phyloP scores from a whole-genome alignment of 2,329 filamentous ascomycete genomes.

The Fusarium brevicatenulatum region DNA sequence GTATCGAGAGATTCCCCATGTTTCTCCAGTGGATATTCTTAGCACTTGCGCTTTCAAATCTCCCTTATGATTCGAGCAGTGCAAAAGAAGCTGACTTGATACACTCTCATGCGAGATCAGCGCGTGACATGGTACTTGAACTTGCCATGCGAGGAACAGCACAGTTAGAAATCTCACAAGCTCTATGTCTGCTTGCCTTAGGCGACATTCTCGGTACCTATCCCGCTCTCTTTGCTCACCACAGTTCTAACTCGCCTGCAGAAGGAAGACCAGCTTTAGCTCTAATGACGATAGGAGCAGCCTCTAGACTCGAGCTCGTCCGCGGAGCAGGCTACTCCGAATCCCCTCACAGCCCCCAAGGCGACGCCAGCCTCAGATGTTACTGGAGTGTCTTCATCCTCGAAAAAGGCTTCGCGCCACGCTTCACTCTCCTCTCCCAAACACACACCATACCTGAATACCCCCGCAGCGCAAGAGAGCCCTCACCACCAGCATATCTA shows the following conservation, averaged over 20 bases:
- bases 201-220: slow-evolving; percentile 17
- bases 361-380: slow-evolving; percentile 29
- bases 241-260: background rate
- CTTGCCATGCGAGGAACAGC: slow-evolving; percentile 29
- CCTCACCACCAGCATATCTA: slow-evolving; percentile 11
- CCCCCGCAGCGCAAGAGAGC: slow-evolving; percentile 25
- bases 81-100: slow-evolving; percentile 26
- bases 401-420: slow-evolving; percentile 33
- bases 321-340: slow-evolving; percentile 6
- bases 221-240: rapidly evolving
- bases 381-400: slow-evolving; percentile 40
- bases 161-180: slow-evolving; percentile 21
- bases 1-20: slow-evolving; percentile 7
- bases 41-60: slow-evolving; percentile 11
- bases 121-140: slow-evolving; percentile 20
- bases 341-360: background rate
- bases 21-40: slow-evolving; percentile 34
- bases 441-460: slow-evolving; percentile 16
- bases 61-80: slow-evolving; percentile 17
- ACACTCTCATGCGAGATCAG: slow-evolving; percentile 5
- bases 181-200: slow-evolving; percentile 11
- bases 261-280: slow-evolving; percentile 32
- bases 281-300: slow-evolving; percentile 38
- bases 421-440: slow-evolving; percentile 7
- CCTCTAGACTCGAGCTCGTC: slow-evolving; percentile 30